phyloP scores from a whole-genome alignment of 179 eudicot species.

The Gypsophila paniculata region DNA sequence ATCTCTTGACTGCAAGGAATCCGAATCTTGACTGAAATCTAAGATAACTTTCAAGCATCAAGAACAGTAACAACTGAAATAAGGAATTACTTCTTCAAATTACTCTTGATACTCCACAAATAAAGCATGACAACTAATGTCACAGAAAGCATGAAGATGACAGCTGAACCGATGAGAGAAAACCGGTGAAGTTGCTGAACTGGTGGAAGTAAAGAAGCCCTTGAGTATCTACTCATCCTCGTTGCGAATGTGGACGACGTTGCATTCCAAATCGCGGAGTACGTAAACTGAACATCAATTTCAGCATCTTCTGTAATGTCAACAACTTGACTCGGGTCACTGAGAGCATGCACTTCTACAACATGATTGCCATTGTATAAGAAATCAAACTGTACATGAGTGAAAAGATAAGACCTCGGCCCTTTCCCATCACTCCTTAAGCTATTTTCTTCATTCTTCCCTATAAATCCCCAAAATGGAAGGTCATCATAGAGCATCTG shows the following conservation, averaged over 20 bases:
- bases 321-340: slow-evolving; percentile 65
- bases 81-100: slow-evolving; percentile 53
- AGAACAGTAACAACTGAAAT: slow-evolving; percentile 9
- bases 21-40: slow-evolving; percentile 8
- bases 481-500: slow-evolving; percentile 78
- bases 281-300: slow-evolving; percentile 49
- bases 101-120: slow-evolving; percentile 60
- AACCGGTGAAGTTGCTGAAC: slow-evolving; percentile 60
- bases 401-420: slow-evolving; percentile 56
- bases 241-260: slow-evolving; percentile 41
- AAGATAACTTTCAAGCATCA: slow-evolving; percentile 14
- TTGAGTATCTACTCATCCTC: slow-evolving; percentile 62
- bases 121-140: slow-evolving; percentile 53
- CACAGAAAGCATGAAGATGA: slow-evolving; percentile 55
- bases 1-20: slow-evolving; percentile 12
- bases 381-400: slow-evolving; percentile 58
- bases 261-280: slow-evolving; percentile 59
- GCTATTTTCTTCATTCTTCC: slow-evolving; percentile 57
- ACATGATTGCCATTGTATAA: slow-evolving; percentile 55
- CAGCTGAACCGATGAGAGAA: slow-evolving; percentile 52
- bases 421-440: slow-evolving; percentile 32
- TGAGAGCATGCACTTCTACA: slow-evolving; percentile 67
- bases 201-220: slow-evolving; percentile 46
- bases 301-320: slow-evolving; percentile 62
- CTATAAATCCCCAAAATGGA: slow-evolving; percentile 79